Evolutionary conservation across 768 basidiomycete species (phyloP).

Genomic region (Pluteus cervinus): DNA sequence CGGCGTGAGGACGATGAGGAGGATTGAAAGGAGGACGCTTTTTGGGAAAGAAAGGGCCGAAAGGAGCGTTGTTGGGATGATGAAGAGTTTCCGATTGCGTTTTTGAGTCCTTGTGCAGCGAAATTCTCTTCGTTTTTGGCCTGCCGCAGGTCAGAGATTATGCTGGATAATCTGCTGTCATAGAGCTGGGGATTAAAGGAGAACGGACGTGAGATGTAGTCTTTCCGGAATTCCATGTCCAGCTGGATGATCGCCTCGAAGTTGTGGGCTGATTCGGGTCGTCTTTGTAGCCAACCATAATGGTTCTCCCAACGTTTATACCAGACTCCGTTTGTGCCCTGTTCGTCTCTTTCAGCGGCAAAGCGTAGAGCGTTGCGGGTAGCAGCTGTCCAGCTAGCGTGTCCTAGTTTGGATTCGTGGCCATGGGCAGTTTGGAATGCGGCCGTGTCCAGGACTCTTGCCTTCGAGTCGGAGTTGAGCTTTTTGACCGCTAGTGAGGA

Average conservation of each 20-base stretch:
- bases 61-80: neutral
- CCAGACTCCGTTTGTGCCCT: too few relatives aligned
- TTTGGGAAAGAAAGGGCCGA: neutral
- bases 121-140: neutral
- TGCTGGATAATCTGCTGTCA: neutral
- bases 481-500: slow-evolving; percentile 5
- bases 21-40: neutral
- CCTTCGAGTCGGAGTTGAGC: slow-evolving; percentile 3
- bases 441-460: slow-evolving; percentile 7
- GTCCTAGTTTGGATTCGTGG: slow-evolving; percentile 1
- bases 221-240: slow-evolving; percentile 2
- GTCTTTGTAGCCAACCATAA: neutral
- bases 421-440: slow-evolving; percentile 7
- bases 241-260: neutral
- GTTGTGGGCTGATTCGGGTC: neutral
- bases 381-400: slow-evolving; percentile 6
- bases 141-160: neutral
- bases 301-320: neutral
- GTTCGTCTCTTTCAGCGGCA: slow-evolving; percentile 1
- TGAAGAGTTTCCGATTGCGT: neutral
- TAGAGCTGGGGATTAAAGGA: neutral
- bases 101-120: neutral
- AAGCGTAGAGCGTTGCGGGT: slow-evolving; percentile 4
- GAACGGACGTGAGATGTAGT: neutral
- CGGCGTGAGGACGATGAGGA: slow-evolving; percentile 9